Base-by-base conservation (phyloP, 2,329 filamentous ascomycete species). In the Zalaria obscura region DNA sequence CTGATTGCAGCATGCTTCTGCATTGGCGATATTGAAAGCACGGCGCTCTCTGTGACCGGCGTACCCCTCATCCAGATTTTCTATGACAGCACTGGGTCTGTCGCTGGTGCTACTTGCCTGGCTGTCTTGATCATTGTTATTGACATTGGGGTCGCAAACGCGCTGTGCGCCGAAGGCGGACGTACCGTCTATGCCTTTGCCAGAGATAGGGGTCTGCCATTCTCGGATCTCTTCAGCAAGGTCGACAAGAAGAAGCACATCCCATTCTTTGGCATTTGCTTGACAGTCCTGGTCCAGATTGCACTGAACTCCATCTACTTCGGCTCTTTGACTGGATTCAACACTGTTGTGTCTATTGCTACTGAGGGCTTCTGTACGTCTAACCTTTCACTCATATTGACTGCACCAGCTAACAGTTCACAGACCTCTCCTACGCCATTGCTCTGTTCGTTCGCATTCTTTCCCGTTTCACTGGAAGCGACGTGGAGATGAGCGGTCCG, bases 361-460 rank as follows among this genome's bases (percentile, higher is more conserved):
- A 76, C 72, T 0, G 65, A 72, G 46, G 73, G 72, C 0, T 76
- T 76, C 48, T 76, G 64, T 67, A 55, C 54, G 64, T 50, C 5
- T 5, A 38, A 5, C 5, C 5, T 3, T 26, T 5, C 4, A 18
- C 18, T 11, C 40, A 32, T 5, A 9, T 25, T 41, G 25, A 27
- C 27, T 25, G 4, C n/a, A 11, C 9, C 18, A 40, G 6, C 7
- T 36, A 8, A 31, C 28, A 27, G 2, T 50, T 11, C 4, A 3
- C 11, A 68, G 66, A 76, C 48, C 58, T 76, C 1, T 76, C 72
- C 0, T 76, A 76, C 49, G 69, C 72, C 7, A 69, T 73, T 57
- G 70, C 72, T 0, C 59, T 76, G 0, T 52, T 72, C 11, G 65
- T 65, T 8, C 67, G 71, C 35, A 59, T 76, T 25, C 57, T 70